Conservation (phyloP, 1,139 yeast genomes). For the Pneumocystis canis region DNA sequence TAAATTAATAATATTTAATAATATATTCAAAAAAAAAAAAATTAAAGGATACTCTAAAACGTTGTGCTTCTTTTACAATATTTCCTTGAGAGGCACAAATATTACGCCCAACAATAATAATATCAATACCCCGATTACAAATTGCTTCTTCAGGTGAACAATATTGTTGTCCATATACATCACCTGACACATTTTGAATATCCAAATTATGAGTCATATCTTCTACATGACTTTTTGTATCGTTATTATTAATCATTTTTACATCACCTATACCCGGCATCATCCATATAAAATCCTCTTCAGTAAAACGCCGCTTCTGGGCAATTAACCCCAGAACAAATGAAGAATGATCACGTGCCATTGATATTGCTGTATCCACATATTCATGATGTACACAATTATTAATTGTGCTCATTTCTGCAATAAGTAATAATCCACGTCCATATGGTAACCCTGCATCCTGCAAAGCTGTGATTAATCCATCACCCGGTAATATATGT, state of each 20-base stretch:
- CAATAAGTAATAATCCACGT: constrained; percentile 85
- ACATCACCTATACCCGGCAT: constrained; percentile 99
- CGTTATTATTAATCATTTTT: too few species aligned
- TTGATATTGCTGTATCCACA: constrained; percentile 71
- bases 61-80: constrained; percentile 68
- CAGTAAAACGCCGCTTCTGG: constrained; percentile 20
- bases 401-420: constrained; percentile 65
- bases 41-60: constrained; percentile 42
- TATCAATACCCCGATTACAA: constrained; percentile 60
- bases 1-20: too few species aligned
- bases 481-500: constrained; percentile 92
- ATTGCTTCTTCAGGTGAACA: constrained; percentile 79
- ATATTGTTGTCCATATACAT: constrained; percentile 89
- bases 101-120: constrained; percentile 95
- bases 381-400: constrained; percentile 88
- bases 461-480: constrained; percentile 67
- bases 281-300: constrained; percentile 88
- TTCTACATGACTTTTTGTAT: neutral
- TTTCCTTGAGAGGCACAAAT: constrained; percentile 92
- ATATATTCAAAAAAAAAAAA: too few species aligned
- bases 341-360: constrained; percentile 72
- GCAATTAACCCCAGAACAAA: constrained; percentile 96
- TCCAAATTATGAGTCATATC: too few species aligned
- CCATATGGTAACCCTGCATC: constrained; percentile 16
- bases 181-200: constrained; percentile 67